A percentile compares a stretch with the other conserved stretches of the same genome.
Conservation (phyloP, 116 monocot genomes). For the Trichopus zeylanicus region DNA sequence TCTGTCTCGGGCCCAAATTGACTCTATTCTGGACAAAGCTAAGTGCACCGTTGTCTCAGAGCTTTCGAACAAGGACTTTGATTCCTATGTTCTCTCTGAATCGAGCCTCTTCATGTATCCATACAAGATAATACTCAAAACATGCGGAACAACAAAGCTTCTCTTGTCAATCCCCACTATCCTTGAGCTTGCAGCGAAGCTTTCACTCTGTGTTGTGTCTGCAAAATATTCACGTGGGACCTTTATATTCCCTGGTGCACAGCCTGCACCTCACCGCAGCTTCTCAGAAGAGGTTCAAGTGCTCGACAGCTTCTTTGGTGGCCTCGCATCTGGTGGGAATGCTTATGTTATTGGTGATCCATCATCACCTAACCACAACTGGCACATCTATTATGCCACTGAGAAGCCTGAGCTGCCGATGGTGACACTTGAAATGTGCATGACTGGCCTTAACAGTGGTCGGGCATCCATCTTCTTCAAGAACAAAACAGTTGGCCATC, state of each 20-base stretch:
- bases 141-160: constrained; percentile 75
- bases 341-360: constrained; percentile 67
- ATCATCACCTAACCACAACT: constrained; percentile 30
- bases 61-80: constrained; percentile 58
- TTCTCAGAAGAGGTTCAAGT: constrained; percentile 59
- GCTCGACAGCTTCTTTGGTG: constrained; percentile 49
- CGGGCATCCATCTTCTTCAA: constrained; percentile 61
- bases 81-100: constrained; percentile 77
- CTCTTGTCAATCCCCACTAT: constrained; percentile 52
- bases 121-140: constrained; percentile 61
- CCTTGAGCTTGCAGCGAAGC: constrained; percentile 36
- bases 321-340: constrained; percentile 42
- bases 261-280: constrained; percentile 60
- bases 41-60: constrained; percentile 63
- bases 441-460: constrained; percentile 52
- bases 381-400: constrained; percentile 79
- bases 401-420: constrained; percentile 42
- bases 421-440: constrained; percentile 83
- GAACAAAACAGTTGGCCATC: constrained; percentile 15
- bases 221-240: constrained; percentile 67
- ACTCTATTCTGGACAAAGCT: constrained; percentile 53
- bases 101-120: constrained; percentile 76
- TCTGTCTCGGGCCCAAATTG: constrained; percentile 51
- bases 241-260: constrained; percentile 62
- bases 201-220: constrained; percentile 38